Conservation (phyloP, 1,284 basidiomycete genomes). For the Boletus putidus region DNA sequence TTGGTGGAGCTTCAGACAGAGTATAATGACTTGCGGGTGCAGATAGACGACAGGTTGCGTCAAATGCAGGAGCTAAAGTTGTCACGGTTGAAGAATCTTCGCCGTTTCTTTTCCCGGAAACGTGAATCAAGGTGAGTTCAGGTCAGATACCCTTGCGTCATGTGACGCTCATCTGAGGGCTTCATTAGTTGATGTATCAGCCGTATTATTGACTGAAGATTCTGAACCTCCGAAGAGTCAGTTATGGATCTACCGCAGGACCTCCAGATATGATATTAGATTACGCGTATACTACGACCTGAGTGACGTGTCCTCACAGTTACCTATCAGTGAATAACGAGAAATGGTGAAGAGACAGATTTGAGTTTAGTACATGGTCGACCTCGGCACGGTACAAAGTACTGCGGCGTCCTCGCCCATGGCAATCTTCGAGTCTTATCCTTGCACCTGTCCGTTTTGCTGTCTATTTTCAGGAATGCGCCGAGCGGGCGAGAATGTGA, state of each 20-base stretch:
- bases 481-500: no score
- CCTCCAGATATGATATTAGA: background rate
- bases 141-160: background rate
- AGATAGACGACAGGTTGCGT: conserved; percentile 14
- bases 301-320: background rate
- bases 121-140: background rate
- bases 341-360: no score
- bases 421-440: background rate
- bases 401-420: no score
- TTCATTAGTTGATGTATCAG: background rate
- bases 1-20: conserved; percentile 13
- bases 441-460: background rate
- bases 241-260: background rate
- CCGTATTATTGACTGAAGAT: background rate
- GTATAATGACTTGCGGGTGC: conserved; percentile 4
- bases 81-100: background rate
- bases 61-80: conserved; percentile 23
- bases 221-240: background rate
- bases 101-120: conserved; percentile 1
- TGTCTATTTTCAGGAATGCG: background rate
- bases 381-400: no score
- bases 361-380: no score
- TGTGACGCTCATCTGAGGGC: background rate
- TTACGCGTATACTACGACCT: background rate
- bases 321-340: no score